A percentile compares a stretch with the other conserved stretches of the same genome.
These are phyloP conservation scores for Phytopythium delawarense DNA, from an alignment of 352 stramenopile genomes.

Conservation along the genomic window DNA sequence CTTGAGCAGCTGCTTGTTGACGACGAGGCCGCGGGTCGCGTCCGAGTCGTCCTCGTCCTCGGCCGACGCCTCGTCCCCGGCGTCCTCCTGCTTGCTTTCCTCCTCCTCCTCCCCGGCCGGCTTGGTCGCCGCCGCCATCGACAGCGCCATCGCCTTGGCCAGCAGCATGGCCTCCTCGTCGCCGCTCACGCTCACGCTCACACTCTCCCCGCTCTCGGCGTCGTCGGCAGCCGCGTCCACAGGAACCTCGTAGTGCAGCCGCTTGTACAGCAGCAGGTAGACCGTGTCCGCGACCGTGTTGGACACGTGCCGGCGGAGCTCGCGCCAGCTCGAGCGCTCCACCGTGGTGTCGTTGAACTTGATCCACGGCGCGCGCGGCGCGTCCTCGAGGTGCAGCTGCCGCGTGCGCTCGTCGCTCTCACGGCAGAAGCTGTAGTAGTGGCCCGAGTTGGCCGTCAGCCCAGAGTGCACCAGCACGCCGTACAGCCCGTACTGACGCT, in stretches of 20 bases:
- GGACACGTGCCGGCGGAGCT: slow-evolving; percentile 72
- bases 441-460: slow-evolving; percentile 84
- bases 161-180: slow-evolving; percentile 86
- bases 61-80: slow-evolving; percentile 10
- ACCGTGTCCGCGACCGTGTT: slow-evolving; percentile 86
- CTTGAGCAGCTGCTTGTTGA: slow-evolving; percentile 47
- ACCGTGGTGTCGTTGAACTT: slow-evolving; percentile 91
- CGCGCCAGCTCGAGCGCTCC: slow-evolving; percentile 69
- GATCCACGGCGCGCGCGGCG: slow-evolving; percentile 78
- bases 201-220: slow-evolving; percentile 6
- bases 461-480: slow-evolving; percentile 88
- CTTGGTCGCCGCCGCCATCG: slow-evolving; percentile 72
- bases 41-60: slow-evolving; percentile 8
- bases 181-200: slow-evolving; percentile 7
- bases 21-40: slow-evolving; percentile 9
- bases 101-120: slow-evolving; percentile 15
- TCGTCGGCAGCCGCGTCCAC: slow-evolving; percentile 5
- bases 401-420: slow-evolving; percentile 66
- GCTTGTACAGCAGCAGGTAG: slow-evolving; percentile 88
- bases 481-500: slow-evolving; percentile 82
- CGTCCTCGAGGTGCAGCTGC: slow-evolving; percentile 79
- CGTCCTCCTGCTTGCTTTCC: slow-evolving; percentile 29
- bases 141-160: slow-evolving; percentile 85
- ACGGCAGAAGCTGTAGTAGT: slow-evolving; percentile 90
- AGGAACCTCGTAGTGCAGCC: slow-evolving; percentile 52